phyloP scores from a whole-genome alignment of 352 stramenopile species.

The Globisporangium solare region DNA sequence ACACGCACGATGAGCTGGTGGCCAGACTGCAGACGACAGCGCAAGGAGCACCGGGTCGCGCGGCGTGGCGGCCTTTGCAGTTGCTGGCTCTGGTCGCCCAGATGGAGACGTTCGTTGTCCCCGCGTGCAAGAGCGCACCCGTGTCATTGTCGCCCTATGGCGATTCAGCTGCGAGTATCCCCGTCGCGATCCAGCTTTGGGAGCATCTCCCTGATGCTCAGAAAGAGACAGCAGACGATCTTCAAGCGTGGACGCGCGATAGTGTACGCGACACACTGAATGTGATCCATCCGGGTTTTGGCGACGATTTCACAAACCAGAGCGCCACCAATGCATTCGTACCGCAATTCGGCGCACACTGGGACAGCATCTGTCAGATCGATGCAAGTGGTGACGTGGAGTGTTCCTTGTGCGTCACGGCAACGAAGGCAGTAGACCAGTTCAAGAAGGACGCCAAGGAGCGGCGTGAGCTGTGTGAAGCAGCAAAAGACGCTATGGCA shows the following conservation, averaged over 20 bases:
- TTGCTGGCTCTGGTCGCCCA: neutral
- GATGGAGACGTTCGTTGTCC: conserved; percentile 6
- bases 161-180: conserved; percentile 1
- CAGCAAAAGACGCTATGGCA: neutral
- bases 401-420: conserved; percentile 1
- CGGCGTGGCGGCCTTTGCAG: neutral
- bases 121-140: neutral
- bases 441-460: neutral
- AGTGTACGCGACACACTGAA: neutral
- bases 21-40: neutral
- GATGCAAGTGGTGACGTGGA: neutral
- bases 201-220: neutral
- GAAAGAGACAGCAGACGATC: neutral
- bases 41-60: neutral
- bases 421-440: neutral
- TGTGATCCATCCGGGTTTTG: neutral
- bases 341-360: conserved; percentile 6
- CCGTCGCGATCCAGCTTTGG: conserved; percentile 6
- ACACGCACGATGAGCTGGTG: conserved; percentile 1
- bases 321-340: neutral
- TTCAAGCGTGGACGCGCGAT: neutral
- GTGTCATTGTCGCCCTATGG: conserved; percentile 6
- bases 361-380: conserved; percentile 2
- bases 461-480: neutral
- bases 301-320: neutral